Percentiles rank a stretch among this genome's conserved stretches.
These are phyloP conservation scores for Tylopilus subfusipes DNA, from an alignment of 768 basidiomycete species.

Conservation along the genomic window DNA sequence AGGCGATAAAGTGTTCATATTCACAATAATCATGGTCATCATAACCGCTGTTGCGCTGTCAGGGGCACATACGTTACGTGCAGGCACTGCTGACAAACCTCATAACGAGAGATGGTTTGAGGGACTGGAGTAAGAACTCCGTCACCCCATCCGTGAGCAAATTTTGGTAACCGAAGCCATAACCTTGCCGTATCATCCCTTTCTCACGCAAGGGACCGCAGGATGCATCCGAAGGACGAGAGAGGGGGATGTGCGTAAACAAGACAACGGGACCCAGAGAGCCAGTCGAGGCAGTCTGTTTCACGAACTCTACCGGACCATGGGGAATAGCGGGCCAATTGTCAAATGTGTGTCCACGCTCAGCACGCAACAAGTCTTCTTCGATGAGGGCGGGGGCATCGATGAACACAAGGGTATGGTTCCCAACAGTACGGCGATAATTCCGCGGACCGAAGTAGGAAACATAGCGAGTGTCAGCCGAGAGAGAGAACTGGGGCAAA, in stretches of 20 bases:
- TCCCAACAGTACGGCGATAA: slow-evolving; percentile 57
- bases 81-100: slow-evolving; percentile 46
- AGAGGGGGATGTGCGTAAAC: slow-evolving; percentile 88
- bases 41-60: slow-evolving; percentile 51
- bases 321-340: slow-evolving; percentile 47
- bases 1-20: slow-evolving; percentile 46
- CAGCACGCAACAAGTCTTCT: slow-evolving; percentile 57
- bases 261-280: slow-evolving; percentile 55
- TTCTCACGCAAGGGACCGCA: slow-evolving; percentile 81
- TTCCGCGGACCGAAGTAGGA: slow-evolving; percentile 76
- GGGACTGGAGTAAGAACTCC: slow-evolving; percentile 56
- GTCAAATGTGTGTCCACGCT: slow-evolving; percentile 37
- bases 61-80: not conserved
- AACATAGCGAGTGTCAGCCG: slow-evolving; percentile 55
- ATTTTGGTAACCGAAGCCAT: slow-evolving; percentile 83
- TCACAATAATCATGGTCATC: slow-evolving; percentile 98
- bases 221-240: slow-evolving; percentile 56
- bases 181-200: slow-evolving; percentile 67
- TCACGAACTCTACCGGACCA: slow-evolving; percentile 55
- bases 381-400: slow-evolving; percentile 74
- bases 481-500: slow-evolving; percentile 34
- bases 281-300: slow-evolving; percentile 31
- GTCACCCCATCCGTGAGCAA: slow-evolving; percentile 66
- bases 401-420: slow-evolving; percentile 68
- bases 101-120: slow-evolving; percentile 69